A percentile compares a stretch with the other conserved stretches of the same genome.
These are phyloP conservation scores for Candida coquimbonensis DNA, from an alignment of 805 yeast genomes.

Conservation along the genomic window DNA sequence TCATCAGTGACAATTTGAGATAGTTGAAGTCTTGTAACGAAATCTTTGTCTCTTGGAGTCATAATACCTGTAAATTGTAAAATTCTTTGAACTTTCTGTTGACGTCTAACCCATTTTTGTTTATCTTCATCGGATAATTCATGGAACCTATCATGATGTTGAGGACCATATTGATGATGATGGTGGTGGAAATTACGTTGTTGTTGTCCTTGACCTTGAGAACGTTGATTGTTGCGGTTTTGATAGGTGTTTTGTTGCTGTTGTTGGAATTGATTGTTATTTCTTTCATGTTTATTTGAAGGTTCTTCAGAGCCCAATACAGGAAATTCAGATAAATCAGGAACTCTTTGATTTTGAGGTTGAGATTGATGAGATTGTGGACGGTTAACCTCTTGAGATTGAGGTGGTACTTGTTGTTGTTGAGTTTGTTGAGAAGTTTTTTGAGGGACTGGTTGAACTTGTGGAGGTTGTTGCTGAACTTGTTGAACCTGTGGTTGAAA, in stretches of 20 bases:
- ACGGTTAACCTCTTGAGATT: not conserved
- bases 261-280: constrained; percentile 4
- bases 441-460: constrained; percentile 6
- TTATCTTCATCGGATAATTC: constrained; percentile 67
- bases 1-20: constrained; percentile 96
- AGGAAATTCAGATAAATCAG: constrained; percentile 44
- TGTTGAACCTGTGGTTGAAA: constrained; percentile 10
- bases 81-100: constrained; percentile 67
- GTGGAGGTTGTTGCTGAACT: constrained; percentile 12
- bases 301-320: constrained; percentile 43
- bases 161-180: constrained; percentile 22
- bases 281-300: constrained; percentile 14
- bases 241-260: constrained; percentile 6
- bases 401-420: not conserved
- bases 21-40: constrained; percentile 87
- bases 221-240: constrained; percentile 15
- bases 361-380: constrained; percentile 3
- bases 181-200: constrained; percentile 11
- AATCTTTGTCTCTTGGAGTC: constrained; percentile 96
- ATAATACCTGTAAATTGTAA: constrained; percentile 84
- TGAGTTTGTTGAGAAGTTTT: constrained; percentile 18
- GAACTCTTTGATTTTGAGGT: constrained; percentile 7
- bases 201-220: constrained; percentile 9
- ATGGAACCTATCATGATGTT: constrained; percentile 25
- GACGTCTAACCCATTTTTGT: constrained; percentile 58